Evolutionary conservation across 2,329 filamentous ascomycete species (phyloP), one percentile per base, ranked within the genome.

Genomic region (Ophiostoma sp.): DNA sequence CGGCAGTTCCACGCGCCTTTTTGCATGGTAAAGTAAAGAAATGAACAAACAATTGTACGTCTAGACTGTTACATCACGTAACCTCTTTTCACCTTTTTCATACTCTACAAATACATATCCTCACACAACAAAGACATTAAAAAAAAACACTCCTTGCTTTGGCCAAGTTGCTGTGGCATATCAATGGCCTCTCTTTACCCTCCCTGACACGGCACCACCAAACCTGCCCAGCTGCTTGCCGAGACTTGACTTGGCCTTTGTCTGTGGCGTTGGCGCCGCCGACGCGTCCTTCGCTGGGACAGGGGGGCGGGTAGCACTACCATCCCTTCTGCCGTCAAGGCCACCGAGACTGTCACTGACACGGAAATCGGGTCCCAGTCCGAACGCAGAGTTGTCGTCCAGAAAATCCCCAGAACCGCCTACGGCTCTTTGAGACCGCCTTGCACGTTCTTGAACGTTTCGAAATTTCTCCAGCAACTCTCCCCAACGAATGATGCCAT

Each of bases 401-500:
- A 81, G 73, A 9, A 67, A 55, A 5, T 70, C 70, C 0, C 64
- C 79, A 5, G 82, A 79, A 14, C 85, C 80, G 3, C 82, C 79
- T 7, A 85, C 82, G 66, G 85, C 78, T 69, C 87, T 82, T 75
- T 92, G 89, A 12, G 86, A 82, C 67, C 92, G 84, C 67, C 93
- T 85, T 5, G 93, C 90, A 70, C 87, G 88, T 73, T 99, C 95
- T 75, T 99, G 95, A 1, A 96, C 94, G 66, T 84, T 87, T 73
- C 91, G 91, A 79, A 99, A 99, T 76, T 97, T 97, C 72, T 99
- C 95, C 5, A 99, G 84, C 47, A 99, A 83, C 74, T 99, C 95
- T 2, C 85, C 87, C 95, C 95, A 99, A 68, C 90, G 89, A 73
- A 99, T 96, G 45, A 87, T 88, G 67, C 86, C 87, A 68, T 97